Conservation (phyloP, 768 basidiomycete species). For the Lactifluus pinguis region DNA sequence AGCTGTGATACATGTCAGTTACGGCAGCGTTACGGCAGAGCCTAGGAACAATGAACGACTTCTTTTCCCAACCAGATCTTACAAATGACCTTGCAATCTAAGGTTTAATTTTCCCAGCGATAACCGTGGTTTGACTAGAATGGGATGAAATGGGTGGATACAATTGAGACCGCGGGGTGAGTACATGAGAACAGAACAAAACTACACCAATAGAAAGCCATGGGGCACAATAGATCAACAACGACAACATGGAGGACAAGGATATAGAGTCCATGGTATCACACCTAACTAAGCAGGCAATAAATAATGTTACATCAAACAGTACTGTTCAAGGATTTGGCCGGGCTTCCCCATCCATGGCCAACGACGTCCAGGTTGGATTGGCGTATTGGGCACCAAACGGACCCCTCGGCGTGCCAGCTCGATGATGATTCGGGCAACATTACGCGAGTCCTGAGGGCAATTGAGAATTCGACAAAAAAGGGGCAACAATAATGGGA, state of each 20-base stretch:
- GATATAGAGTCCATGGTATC: neutral
- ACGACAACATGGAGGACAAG: neutral
- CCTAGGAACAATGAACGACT: neutral
- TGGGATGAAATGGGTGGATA: slow-evolving; percentile 13
- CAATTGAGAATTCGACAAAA: neutral
- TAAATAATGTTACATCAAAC: neutral
- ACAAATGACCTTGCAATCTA: neutral
- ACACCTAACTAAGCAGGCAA: neutral
- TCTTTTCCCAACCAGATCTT: no score
- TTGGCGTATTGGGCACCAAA: slow-evolving; percentile 65
- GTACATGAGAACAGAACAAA: neutral
- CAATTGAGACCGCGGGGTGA: neutral
- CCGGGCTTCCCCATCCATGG: slow-evolving; percentile 80
- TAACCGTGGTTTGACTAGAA: neutral
- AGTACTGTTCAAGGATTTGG: slow-evolving; percentile 45
- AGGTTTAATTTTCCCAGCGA: neutral
- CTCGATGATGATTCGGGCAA: slow-evolving; percentile 71
- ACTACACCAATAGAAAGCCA: neutral
- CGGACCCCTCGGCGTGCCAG: slow-evolving; percentile 61
- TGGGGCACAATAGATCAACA: neutral
- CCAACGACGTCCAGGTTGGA: slow-evolving; percentile 63
- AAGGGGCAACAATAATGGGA: neutral
- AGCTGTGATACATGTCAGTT: no score
- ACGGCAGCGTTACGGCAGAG: no score
- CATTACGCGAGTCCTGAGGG: slow-evolving; percentile 81